A percentile compares a stretch with the other conserved stretches of the same genome.
These are phyloP conservation scores for Trichoderma sp. DNA, from an alignment of 2,329 filamentous ascomycete genomes.

Conservation along the genomic window DNA sequence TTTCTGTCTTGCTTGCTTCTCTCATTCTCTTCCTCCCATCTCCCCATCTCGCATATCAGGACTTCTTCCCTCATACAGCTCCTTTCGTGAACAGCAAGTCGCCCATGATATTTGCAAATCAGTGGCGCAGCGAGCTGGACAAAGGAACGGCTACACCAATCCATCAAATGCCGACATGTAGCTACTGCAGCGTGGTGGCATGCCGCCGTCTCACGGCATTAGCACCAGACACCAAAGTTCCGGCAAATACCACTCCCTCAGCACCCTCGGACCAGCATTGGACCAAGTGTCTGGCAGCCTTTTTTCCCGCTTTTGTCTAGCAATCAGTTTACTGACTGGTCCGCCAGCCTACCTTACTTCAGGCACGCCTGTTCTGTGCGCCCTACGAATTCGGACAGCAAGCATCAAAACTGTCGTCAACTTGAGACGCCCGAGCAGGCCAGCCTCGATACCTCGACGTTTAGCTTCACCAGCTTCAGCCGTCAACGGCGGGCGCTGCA, in stretches of 20 bases:
- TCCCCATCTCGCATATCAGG: background rate
- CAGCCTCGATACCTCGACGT: background rate
- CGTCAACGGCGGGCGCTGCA: background rate
- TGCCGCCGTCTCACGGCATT: background rate
- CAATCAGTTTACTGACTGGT: background rate
- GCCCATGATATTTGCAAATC: no score
- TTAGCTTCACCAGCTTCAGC: constrained; percentile 1
- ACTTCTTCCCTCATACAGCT: background rate
- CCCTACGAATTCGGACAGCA: background rate
- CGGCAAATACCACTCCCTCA: background rate
- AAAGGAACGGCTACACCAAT: background rate
- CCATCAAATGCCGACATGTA: background rate
- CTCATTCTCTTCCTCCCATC: background rate
- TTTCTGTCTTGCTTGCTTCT: background rate
- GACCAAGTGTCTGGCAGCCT: background rate
- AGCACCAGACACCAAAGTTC: background rate
- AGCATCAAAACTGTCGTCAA: background rate
- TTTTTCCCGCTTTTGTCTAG: background rate
- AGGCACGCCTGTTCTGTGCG: background rate
- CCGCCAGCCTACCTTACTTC: background rate
- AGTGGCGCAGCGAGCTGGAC: no score
- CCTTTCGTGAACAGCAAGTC: background rate
- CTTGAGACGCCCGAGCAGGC: background rate
- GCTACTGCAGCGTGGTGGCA: background rate
- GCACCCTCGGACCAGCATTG: background rate